Evolutionary conservation across 208 protist genomes (phyloP).

Genomic region (Kentomonas sorsogonicus): DNA sequence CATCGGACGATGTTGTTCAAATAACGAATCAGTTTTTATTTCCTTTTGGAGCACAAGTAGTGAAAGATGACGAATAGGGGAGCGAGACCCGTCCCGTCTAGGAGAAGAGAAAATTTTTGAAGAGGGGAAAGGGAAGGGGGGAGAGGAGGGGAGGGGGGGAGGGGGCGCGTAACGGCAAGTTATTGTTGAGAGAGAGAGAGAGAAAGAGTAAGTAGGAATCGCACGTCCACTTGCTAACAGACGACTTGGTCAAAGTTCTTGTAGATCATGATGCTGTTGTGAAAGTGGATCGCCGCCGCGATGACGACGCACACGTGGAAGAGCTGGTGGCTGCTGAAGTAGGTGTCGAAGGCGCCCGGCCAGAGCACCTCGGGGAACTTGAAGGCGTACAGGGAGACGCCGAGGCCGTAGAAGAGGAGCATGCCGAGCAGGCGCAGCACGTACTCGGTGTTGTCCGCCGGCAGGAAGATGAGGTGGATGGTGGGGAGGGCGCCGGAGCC

Average conservation of each 20-base stretch:
- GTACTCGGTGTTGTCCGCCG: slow-evolving; percentile 30
- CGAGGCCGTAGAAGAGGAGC: slow-evolving; percentile 66
- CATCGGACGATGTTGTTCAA: too few relatives aligned
- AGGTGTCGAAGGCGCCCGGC: slow-evolving; percentile 70
- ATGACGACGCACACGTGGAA: slow-evolving; percentile 81
- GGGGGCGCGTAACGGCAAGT: too few relatives aligned
- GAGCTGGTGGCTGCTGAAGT: slow-evolving; percentile 68
- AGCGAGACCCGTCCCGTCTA: too few relatives aligned
- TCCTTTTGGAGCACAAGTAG: too few relatives aligned
- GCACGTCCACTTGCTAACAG: slow-evolving; percentile 10
- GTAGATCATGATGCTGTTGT: slow-evolving; percentile 66
- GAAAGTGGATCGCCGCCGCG: slow-evolving; percentile 68
- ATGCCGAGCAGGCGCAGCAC: slow-evolving; percentile 52
- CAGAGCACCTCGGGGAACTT: slow-evolving; percentile 66
- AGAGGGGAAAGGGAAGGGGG: too few relatives aligned
- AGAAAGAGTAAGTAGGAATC: not conserved
- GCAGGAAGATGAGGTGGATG: slow-evolving; percentile 50
- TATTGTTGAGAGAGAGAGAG: not conserved
- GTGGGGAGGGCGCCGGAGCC: slow-evolving; percentile 62
- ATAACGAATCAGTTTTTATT: too few relatives aligned
- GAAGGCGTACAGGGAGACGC: slow-evolving; percentile 79
- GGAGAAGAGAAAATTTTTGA: too few relatives aligned
- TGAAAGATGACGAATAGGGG: too few relatives aligned
- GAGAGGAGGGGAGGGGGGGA: too few relatives aligned
- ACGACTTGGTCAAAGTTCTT: slow-evolving; percentile 29